A percentile compares a stretch with the other conserved stretches of the same genome.
Conservation (phyloP, 2,329 filamentous ascomycete genomes). For the Cladosporium sp. region DNA sequence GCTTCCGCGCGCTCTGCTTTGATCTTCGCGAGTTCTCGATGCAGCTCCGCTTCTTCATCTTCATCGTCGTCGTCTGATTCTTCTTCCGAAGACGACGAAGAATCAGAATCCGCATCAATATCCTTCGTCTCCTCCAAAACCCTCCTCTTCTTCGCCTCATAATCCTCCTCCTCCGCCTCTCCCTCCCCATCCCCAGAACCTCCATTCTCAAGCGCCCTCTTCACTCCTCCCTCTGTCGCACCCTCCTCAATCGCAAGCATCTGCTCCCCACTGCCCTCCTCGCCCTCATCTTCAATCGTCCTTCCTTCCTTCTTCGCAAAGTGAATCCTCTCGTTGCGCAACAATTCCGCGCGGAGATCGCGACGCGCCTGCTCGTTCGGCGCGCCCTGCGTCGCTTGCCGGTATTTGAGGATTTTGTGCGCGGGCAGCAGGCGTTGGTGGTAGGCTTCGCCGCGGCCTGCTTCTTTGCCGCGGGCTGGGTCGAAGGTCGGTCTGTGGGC, state of each 20-base stretch:
- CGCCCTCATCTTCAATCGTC: constrained; percentile 42
- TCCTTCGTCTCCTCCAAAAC: constrained; percentile 86
- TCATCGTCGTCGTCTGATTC: constrained; percentile 76
- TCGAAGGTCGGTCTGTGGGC: constrained; percentile 92
- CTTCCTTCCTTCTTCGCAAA: constrained; percentile 80
- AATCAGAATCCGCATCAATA: constrained; percentile 79
- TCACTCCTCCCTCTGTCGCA: constrained; percentile 37
- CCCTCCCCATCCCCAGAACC: constrained; percentile 33
- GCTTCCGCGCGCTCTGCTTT: constrained; percentile 81
- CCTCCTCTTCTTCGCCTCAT: constrained; percentile 78
- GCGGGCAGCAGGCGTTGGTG: constrained; percentile 94
- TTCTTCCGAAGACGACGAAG: constrained; percentile 30
- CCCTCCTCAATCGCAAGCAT: constrained; percentile 53
- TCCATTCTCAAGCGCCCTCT: constrained; percentile 45
- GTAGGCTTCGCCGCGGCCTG: constrained; percentile 88
- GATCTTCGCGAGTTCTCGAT: constrained; percentile 92
- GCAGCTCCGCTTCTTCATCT: constrained; percentile 81
- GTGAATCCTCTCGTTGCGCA: constrained; percentile 84
- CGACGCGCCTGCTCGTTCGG: constrained; percentile 69
- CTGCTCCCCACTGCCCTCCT: constrained; percentile 25
- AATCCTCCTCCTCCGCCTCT: constrained; percentile 60
- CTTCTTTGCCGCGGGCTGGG: constrained; percentile 92
- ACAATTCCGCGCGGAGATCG: constrained; percentile 86
- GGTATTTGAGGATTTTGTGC: constrained; percentile 87
- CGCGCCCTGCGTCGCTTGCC: constrained; percentile 87